Evolutionary conservation across 306 rosid species (phyloP).

Genomic region (Dryas alaskensis): DNA sequence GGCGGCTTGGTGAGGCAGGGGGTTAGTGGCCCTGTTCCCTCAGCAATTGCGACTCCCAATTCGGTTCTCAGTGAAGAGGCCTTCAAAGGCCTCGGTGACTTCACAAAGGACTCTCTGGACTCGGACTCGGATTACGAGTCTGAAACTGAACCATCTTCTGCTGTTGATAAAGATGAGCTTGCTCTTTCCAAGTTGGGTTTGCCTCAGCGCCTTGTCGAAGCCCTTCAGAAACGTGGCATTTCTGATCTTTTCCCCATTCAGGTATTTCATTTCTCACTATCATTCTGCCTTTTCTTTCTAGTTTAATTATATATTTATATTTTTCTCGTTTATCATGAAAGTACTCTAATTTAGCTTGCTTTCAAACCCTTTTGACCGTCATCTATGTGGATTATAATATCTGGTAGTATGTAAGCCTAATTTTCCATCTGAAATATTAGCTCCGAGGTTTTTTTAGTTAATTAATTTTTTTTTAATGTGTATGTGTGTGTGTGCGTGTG

Average conservation of each 20-base stretch:
- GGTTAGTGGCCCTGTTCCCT: slow-evolving; percentile 34
- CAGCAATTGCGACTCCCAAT: slow-evolving; percentile 86
- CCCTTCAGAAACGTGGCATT: slow-evolving; percentile 75
- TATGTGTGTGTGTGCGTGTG: not conserved
- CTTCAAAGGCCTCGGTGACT: slow-evolving; percentile 60
- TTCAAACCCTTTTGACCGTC: not conserved
- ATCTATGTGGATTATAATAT: not conserved
- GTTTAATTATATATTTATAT: not conserved
- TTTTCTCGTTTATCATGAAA: not conserved
- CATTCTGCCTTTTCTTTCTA: not conserved
- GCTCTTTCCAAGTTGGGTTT: slow-evolving; percentile 70
- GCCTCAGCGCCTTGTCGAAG: slow-evolving; percentile 60
- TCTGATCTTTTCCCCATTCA: slow-evolving; percentile 85
- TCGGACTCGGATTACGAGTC: slow-evolving; percentile 34
- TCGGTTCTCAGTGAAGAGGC: slow-evolving; percentile 94
- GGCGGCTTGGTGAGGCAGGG: slow-evolving; percentile 2
- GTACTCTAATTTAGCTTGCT: not conserved
- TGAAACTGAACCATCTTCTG: slow-evolving; percentile 26
- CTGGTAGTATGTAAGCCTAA: no score
- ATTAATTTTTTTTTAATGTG: not conserved
- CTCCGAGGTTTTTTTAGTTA: not conserved
- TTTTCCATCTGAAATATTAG: no score
- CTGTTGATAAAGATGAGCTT: slow-evolving; percentile 50
- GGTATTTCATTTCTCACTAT: slow-evolving; percentile 31
- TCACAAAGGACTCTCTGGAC: slow-evolving; percentile 38